Evolutionary conservation across 805 yeast species (phyloP).

Genomic region (Barnettozyma wickerhamii): DNA sequence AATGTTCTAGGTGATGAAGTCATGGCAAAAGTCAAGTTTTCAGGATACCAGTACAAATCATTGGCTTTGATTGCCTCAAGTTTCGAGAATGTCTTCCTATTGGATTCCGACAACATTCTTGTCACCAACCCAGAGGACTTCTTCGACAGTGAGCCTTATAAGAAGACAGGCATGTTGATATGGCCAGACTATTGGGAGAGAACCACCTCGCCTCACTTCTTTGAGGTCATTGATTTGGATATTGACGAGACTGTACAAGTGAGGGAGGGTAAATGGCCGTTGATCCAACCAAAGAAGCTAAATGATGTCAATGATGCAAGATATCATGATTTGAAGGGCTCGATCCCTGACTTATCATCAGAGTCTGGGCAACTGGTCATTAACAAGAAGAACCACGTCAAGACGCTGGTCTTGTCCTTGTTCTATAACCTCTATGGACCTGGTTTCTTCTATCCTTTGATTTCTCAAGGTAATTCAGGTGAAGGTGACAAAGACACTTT

Average conservation of each 20-base stretch:
- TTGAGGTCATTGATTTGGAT: slow-evolving; percentile 44
- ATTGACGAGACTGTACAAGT: slow-evolving; percentile 24
- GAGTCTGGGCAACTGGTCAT: slow-evolving; percentile 70
- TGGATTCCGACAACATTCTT: slow-evolving; percentile 73
- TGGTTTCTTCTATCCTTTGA: slow-evolving; percentile 56
- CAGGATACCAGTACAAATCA: slow-evolving; percentile 67
- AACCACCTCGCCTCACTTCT: slow-evolving; percentile 58
- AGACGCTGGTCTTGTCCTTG: slow-evolving; percentile 52
- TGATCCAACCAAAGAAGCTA: slow-evolving; percentile 9
- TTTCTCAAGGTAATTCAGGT: slow-evolving; percentile 72
- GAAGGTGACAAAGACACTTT: slow-evolving; percentile 82
- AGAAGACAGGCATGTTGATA: slow-evolving; percentile 47
- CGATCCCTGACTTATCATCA: slow-evolving; percentile 62
- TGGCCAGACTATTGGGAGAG: slow-evolving; percentile 83
- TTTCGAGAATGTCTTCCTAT: slow-evolving; percentile 66
- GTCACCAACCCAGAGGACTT: slow-evolving; percentile 44
- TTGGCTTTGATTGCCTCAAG: slow-evolving; percentile 71
- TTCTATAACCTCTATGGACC: slow-evolving; percentile 71
- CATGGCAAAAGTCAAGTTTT: slow-evolving; percentile 43
- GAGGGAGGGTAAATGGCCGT: slow-evolving; percentile 22
- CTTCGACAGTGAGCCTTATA: slow-evolving; percentile 40
- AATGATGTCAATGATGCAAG: slow-evolving; percentile 31
- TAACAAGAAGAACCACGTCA: slow-evolving; percentile 54
- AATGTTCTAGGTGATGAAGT: slow-evolving; percentile 58
- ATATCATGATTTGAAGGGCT: slow-evolving; percentile 57